Evolutionary conservation across 331 rosid species (phyloP), one percentile per base, ranked within the genome.

Genomic region (Arachis monticola): DNA sequence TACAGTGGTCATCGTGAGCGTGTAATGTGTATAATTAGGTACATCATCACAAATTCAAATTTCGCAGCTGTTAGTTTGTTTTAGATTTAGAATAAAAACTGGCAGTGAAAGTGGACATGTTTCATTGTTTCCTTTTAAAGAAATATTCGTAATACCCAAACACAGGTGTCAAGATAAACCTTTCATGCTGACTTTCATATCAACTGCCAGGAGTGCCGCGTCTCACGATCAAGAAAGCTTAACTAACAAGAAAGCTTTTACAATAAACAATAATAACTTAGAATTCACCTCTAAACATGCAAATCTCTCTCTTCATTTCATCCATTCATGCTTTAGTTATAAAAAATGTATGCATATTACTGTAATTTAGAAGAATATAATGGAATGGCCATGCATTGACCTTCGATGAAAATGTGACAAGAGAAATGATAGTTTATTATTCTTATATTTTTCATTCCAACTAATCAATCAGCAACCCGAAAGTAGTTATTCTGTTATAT

Each of bases 401-500:
- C 40, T 35, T 35, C 5, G 40, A 3, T 35, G 10, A 46, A 63
- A 68, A 35, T 41, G 22, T 62, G 70, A 38, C 48, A 32, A 30
- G 14, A 13, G 60, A 66, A 76, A 66, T 57, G 11, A 7, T 17
- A 48, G 17, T 17, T 30, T 22, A n/a, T 72, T 79, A 60, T 79
- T 67, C 59, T 35, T 6, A 67, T 48, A 67, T 48, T 72, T 50
- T 59, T 59, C 22, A 50, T 60, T 40, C 66, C 51, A 65, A 73
- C 30, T 12, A 30, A 67, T 67, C 75, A 52, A 66, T 60, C 70
- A 73, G 38, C 53, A 60, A 67, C 10, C 63, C 60, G 27, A 74
- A 73, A 73, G 71, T 73, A 73, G 71, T 73, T 67, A 52, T 67
- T 67, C 9, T 50, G 67, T 65, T 51, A 59, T 47, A 2, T 35